Conservation (phyloP, 257 asterid species). For the Solanum dulcamara region DNA sequence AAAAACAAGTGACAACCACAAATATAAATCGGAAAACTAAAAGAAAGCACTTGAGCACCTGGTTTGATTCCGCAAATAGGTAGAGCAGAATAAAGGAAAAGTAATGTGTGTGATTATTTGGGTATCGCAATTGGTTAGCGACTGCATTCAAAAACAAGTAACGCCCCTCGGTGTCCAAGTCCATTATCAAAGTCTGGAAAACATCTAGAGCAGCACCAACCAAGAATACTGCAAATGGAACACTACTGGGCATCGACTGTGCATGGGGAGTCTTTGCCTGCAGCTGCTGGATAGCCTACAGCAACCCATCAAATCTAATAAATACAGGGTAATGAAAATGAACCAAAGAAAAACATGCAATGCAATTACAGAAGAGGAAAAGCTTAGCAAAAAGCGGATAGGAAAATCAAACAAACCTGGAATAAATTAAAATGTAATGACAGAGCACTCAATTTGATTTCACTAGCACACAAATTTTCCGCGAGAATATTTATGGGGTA, state of each 20-base stretch:
- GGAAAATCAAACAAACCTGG: background rate
- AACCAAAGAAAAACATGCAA: background rate
- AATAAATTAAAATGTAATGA: background rate
- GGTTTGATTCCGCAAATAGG: constrained; percentile 75
- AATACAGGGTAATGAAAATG: background rate
- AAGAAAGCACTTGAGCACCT: constrained; percentile 23
- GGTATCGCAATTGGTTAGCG: constrained; percentile 95
- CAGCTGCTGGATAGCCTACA: constrained; percentile 76
- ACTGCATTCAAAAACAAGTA: constrained; percentile 88
- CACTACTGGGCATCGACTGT: constrained; percentile 55
- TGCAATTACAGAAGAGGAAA: background rate
- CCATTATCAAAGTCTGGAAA: constrained; percentile 68
- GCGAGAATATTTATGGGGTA: background rate
- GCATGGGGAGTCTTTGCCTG: constrained; percentile 65
- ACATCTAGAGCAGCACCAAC: constrained; percentile 86
- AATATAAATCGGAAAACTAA: background rate
- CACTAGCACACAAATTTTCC: background rate
- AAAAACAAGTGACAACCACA: background rate
- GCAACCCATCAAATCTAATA: background rate
- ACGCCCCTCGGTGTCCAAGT: constrained; percentile 91
- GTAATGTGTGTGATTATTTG: constrained; percentile 92
- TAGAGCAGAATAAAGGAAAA: constrained; percentile 83
- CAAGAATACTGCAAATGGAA: constrained; percentile 39
- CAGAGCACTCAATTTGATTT: background rate
- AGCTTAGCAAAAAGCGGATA: background rate